Percentiles rank a stretch among this genome's conserved stretches.
These are phyloP conservation scores for Leishmania turanica DNA, from an alignment of 208 protist species.

Conservation along the genomic window DNA sequence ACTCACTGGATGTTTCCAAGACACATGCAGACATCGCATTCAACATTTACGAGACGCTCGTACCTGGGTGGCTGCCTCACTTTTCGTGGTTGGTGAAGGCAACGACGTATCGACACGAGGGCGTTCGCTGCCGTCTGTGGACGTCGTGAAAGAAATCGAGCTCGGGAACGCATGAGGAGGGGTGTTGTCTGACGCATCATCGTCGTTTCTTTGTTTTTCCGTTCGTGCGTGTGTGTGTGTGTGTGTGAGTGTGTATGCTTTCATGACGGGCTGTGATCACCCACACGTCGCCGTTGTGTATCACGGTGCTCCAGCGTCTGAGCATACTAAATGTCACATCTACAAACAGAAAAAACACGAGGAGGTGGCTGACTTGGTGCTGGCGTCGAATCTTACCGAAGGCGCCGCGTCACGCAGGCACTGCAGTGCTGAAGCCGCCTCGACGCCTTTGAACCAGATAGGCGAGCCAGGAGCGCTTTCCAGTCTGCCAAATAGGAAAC, in stretches of 20 bases:
- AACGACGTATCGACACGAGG: constrained; percentile 7
- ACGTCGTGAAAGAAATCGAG: constrained; percentile 14
- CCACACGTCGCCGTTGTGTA: background rate
- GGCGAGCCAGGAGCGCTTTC: background rate
- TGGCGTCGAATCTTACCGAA: background rate
- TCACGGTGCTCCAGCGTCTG: background rate
- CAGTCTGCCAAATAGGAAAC: background rate
- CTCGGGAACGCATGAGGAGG: too few relatives aligned
- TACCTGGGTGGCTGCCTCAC: constrained; percentile 46
- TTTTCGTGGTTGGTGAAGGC: constrained; percentile 37
- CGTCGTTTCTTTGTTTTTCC: background rate
- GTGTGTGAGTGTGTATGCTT: background rate
- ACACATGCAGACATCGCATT: constrained; percentile 27
- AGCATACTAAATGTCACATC: background rate
- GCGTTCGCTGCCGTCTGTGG: constrained; percentile 30
- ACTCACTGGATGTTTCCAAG: constrained; percentile 25
- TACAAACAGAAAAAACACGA: background rate
- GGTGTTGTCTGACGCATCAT: background rate
- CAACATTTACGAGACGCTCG: constrained; percentile 37
- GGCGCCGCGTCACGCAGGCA: background rate
- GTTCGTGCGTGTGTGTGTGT: background rate
- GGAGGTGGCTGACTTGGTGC: background rate
- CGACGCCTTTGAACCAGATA: background rate
- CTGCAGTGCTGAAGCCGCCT: background rate
- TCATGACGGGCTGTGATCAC: background rate